These are phyloP conservation scores for Aspergillus fischeri DNA, from an alignment of 2,329 filamentous ascomycete genomes.

Conservation along the genomic window DNA sequence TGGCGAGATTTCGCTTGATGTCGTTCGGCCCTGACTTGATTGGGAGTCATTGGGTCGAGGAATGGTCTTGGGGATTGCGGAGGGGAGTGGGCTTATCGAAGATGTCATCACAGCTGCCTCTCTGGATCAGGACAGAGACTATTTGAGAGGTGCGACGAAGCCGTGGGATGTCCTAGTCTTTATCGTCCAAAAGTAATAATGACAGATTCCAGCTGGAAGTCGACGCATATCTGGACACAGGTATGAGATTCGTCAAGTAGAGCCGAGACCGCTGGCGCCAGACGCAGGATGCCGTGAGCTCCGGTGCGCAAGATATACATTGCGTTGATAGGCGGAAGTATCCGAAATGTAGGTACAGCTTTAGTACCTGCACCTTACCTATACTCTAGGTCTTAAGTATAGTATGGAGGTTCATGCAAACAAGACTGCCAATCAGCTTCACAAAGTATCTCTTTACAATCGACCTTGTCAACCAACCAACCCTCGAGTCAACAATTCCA, in stretches of 20 bases:
- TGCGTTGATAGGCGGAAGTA: background rate
- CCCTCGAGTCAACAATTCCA: background rate
- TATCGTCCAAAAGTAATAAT: background rate
- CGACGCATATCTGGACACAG: background rate
- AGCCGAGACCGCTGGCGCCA: background rate
- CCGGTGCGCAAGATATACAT: background rate
- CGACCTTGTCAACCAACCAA: background rate
- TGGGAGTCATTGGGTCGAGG: background rate
- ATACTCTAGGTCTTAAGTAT: background rate
- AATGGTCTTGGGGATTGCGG: slow-evolving; percentile 14
- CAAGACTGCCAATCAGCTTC: background rate
- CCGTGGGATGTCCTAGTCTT: background rate
- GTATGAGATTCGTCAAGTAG: background rate
- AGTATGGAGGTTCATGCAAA: background rate
- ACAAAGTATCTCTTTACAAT: background rate
- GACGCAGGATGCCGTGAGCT: background rate
- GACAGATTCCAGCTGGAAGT: background rate
- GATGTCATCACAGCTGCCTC: background rate
- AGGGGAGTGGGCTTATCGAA: slow-evolving; percentile 2
- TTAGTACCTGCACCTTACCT: background rate
- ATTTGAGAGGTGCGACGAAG: background rate
- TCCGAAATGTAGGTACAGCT: background rate
- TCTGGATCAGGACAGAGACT: background rate
- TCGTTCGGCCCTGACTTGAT: background rate
- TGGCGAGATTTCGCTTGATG: slow-evolving; percentile 6